Conservation (phyloP, 208 protist species). For the Leishmania amazonensis region DNA sequence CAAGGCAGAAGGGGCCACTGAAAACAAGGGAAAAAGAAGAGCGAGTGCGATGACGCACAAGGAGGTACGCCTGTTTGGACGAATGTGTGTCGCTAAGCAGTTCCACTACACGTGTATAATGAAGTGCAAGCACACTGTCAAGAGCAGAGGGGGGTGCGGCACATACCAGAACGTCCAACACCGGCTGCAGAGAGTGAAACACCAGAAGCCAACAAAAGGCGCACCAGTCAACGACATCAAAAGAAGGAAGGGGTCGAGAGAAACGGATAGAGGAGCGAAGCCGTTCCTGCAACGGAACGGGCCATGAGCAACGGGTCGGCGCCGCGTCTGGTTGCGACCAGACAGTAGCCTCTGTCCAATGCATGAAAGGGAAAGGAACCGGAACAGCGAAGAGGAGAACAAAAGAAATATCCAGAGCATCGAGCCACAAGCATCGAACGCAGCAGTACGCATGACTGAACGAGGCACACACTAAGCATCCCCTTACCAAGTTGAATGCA, state of each 20-base stretch:
- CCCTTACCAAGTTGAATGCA: neutral
- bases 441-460: neutral
- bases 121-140: conserved; percentile 13
- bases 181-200: neutral
- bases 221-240: neutral
- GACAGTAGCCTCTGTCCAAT: neutral
- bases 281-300: neutral
- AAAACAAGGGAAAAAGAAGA: neutral
- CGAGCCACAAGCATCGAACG: neutral
- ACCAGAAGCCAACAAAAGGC: conserved; percentile 15
- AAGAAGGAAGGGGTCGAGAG: neutral
- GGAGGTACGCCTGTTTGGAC: neutral
- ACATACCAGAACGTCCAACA: neutral
- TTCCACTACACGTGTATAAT: neutral
- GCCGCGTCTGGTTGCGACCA: neutral
- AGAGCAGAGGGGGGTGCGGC: neutral
- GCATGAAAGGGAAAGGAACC: neutral
- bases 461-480: neutral
- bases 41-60: neutral
- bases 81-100: conserved; percentile 1
- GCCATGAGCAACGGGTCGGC: neutral
- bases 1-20: neutral
- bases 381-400: neutral
- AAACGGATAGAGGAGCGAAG: neutral
- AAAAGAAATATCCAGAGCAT: neutral